These are phyloP conservation scores for Tulasnella sp. DNA, from an alignment of 768 basidiomycete genomes.

Conservation along the genomic window DNA sequence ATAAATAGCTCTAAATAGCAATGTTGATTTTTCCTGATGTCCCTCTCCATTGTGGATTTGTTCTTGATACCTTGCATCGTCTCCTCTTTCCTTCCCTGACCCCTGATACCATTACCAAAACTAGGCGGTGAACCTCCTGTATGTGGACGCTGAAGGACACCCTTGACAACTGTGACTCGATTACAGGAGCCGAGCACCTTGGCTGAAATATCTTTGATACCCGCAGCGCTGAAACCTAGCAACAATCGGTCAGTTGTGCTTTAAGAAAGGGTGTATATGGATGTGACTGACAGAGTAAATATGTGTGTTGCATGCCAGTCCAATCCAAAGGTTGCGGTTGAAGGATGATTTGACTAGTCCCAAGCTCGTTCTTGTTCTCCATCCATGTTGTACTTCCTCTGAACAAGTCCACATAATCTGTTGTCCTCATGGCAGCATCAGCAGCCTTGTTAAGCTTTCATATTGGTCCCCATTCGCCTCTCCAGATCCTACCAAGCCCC, in stretches of 20 bases:
- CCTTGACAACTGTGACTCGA: constrained; percentile 74
- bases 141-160: constrained; percentile 67
- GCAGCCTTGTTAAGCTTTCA: too few relatives aligned
- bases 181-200: constrained; percentile 93
- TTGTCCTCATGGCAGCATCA: constrained; percentile 61
- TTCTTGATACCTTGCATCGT: constrained; percentile 62
- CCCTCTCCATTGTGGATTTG: constrained; percentile 62
- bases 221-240: constrained; percentile 80
- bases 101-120: constrained; percentile 75
- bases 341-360: constrained; percentile 65
- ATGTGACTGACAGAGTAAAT: constrained; percentile 43
- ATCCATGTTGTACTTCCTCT: constrained; percentile 93
- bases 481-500: constrained; percentile 72
- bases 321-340: constrained; percentile 81
- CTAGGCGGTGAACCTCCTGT: constrained; percentile 65
- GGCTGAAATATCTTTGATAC: constrained; percentile 87
- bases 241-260: neutral
- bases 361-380: constrained; percentile 72
- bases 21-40: too few relatives aligned
- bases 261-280: too few relatives aligned
- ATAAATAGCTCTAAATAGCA: too few relatives aligned
- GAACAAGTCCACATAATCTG: constrained; percentile 91
- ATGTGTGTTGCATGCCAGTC: constrained; percentile 75
- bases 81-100: constrained; percentile 51
- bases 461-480: constrained; percentile 53